These are phyloP conservation scores for Aulographum hederae DNA, from an alignment of 2,329 filamentous ascomycete species.

Conservation along the genomic window DNA sequence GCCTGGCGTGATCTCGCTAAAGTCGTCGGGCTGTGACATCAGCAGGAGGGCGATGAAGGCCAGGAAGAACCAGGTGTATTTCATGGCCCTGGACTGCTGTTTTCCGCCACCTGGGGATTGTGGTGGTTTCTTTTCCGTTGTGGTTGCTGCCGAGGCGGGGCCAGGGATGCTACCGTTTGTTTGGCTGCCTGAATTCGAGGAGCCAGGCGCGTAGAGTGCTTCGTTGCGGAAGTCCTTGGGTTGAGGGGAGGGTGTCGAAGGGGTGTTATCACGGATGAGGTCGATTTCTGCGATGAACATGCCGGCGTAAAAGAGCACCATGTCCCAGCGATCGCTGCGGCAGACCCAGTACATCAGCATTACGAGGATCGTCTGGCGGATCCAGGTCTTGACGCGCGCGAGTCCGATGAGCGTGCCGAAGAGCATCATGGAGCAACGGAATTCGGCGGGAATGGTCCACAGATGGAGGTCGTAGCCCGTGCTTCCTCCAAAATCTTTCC, in stretches of 20 bases:
- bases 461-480: constrained; percentile 36
- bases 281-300: constrained; percentile 38
- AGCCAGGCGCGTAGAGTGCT: no score
- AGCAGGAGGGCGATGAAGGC: constrained; percentile 23
- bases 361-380: constrained; percentile 26
- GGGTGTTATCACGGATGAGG: constrained; percentile 14
- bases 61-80: constrained; percentile 15
- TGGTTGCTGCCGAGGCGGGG: neutral
- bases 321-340: constrained; percentile 33
- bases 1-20: constrained; percentile 21
- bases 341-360: constrained; percentile 27
- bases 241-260: neutral
- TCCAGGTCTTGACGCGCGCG: constrained; percentile 24
- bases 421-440: constrained; percentile 37
- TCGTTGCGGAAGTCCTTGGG: no score
- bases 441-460: constrained; percentile 46
- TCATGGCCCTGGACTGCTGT: neutral
- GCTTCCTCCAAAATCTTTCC: constrained; percentile 6
- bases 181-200: neutral
- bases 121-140: constrained; percentile 1
- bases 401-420: constrained; percentile 35
- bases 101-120: neutral
- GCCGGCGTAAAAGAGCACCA: constrained; percentile 36
- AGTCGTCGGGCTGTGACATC: constrained; percentile 22
- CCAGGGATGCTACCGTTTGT: neutral